A percentile compares a stretch with the other conserved stretches of the same genome.
Conservation (phyloP, 345 rosid genomes). For the Linum tenue region DNA sequence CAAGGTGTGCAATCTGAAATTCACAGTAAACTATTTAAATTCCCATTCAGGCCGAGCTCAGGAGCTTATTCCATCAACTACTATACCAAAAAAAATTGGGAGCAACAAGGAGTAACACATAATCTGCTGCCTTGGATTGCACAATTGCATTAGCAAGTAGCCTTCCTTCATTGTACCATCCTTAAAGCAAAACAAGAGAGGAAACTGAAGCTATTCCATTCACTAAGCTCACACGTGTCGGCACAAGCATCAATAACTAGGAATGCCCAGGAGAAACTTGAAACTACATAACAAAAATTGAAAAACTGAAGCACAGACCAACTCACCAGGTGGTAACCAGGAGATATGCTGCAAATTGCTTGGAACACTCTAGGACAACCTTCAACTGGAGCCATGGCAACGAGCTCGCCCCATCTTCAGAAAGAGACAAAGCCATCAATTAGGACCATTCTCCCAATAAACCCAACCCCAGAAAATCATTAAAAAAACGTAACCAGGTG, state of each 20-base stretch:
- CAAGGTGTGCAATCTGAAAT: not conserved
- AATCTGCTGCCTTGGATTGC: not conserved
- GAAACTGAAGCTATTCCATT: not conserved
- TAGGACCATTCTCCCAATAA: not conserved
- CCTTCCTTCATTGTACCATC: not conserved
- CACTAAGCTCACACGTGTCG: not conserved
- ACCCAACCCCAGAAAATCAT: not conserved
- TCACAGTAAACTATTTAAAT: not conserved
- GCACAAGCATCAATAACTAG: not conserved
- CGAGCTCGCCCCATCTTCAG: slow-evolving; percentile 26
- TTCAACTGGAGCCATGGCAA: slow-evolving; percentile 26
- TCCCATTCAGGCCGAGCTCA: not conserved
- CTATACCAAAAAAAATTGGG: not conserved
- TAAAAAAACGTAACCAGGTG: not conserved
- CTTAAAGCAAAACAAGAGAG: not conserved
- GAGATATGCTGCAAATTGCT: slow-evolving; percentile 17
- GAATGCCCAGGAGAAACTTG: not conserved
- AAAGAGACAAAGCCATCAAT: not conserved
- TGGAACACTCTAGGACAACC: slow-evolving; percentile 24
- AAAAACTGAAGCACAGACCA: not conserved
- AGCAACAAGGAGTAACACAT: not conserved
- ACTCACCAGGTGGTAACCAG: slow-evolving; percentile 24
- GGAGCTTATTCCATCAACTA: not conserved
- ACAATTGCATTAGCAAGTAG: not conserved
- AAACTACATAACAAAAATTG: not conserved